Conservation (phyloP, 345 rosid genomes). For the Lumnitzera littorea region DNA sequence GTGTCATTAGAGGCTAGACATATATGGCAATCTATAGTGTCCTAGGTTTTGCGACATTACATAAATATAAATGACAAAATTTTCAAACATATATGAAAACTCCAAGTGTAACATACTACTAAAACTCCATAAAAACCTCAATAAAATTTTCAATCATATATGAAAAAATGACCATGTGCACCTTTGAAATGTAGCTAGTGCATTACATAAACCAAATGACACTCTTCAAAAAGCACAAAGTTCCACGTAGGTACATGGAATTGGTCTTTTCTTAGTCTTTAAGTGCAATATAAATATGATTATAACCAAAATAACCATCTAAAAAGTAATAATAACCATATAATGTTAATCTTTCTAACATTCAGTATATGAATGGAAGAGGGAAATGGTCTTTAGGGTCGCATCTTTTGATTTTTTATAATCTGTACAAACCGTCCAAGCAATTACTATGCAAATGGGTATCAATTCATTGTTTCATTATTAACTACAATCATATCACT, state of each 20-base stretch:
- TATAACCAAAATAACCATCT: neutral
- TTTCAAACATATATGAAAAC: neutral
- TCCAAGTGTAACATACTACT: neutral
- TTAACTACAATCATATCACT: neutral
- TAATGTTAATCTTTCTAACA: neutral
- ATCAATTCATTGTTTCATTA: neutral
- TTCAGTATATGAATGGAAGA: neutral
- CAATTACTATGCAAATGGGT: neutral
- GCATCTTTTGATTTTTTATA: neutral
- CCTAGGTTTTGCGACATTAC: no score
- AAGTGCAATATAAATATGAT: neutral
- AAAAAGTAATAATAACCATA: neutral
- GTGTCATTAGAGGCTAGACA: no score
- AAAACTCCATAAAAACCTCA: neutral
- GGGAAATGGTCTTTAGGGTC: neutral
- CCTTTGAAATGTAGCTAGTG: no score
- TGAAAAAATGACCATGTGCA: neutral
- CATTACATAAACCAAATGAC: neutral
- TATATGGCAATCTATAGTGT: no score
- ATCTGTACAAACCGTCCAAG: neutral
- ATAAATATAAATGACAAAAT: no score
- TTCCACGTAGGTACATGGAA: neutral
- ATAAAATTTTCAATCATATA: neutral
- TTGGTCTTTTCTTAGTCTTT: neutral
- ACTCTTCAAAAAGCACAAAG: neutral